Evolutionary conservation across 768 basidiomycete species (phyloP).

Genomic region (Kwoniella newhampshirensis): DNA sequence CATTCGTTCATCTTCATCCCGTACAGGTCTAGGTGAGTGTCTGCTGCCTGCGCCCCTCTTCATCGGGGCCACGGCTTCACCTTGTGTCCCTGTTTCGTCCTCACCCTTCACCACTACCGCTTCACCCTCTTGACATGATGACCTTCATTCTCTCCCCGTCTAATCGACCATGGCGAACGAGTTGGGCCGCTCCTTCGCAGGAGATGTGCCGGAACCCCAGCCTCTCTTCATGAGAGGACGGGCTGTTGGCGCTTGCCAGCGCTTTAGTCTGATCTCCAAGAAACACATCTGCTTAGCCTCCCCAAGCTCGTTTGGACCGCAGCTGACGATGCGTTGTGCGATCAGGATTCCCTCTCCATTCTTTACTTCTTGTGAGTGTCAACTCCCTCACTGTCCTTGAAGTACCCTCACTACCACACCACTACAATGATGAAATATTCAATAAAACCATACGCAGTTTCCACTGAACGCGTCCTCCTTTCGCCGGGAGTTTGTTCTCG

Average conservation of each 20-base stretch:
- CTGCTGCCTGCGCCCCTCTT: constrained; percentile 1
- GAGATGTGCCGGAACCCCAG: constrained; percentile 46
- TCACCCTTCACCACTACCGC: constrained; percentile 3
- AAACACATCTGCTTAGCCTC: background rate
- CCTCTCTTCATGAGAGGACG: constrained; percentile 25
- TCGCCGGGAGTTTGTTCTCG: constrained; percentile 47
- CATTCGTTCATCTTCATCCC: background rate
- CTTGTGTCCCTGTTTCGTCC: background rate
- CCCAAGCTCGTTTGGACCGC: background rate
- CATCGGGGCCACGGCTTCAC: constrained; percentile 6
- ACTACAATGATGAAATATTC: constrained; percentile 48
- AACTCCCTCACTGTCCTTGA: background rate
- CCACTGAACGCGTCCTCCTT: constrained; percentile 54
- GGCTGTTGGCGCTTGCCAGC: constrained; percentile 54
- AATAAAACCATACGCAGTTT: constrained; percentile 55
- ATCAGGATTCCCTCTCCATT: constrained; percentile 6
- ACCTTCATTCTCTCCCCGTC: constrained; percentile 56
- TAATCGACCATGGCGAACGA: constrained; percentile 55
- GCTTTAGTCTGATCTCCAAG: constrained; percentile 52
- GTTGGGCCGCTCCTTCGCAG: constrained; percentile 52
- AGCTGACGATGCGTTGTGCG: background rate
- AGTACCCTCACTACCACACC: background rate
- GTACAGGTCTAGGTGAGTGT: constrained; percentile 12
- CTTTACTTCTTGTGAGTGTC: constrained; percentile 12
- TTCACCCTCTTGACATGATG: constrained; percentile 37